phyloP scores from a whole-genome alignment of 164 flowering plant genomes.

The Vitis amurensis region DNA sequence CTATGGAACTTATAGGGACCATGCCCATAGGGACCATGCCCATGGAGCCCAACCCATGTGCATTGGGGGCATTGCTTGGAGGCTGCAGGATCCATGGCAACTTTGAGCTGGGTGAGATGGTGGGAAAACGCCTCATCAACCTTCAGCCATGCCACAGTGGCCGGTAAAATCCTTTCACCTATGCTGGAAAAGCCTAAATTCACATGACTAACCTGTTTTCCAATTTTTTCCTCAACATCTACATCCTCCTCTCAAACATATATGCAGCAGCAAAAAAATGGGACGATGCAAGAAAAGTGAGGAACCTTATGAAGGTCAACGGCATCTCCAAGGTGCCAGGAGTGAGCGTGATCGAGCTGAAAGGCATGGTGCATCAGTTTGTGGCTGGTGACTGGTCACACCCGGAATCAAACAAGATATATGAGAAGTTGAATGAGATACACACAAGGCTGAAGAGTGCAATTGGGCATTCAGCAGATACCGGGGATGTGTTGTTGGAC shows the following conservation, averaged over 20 bases:
- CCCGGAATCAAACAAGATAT: constrained; percentile 19
- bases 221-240: too few species aligned
- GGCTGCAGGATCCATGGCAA: constrained; percentile 32
- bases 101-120: constrained; percentile 10
- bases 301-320: constrained; percentile 20
- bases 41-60: constrained; percentile 26
- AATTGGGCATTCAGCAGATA: constrained; percentile 24
- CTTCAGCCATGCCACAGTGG: too few species aligned
- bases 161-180: too few species aligned
- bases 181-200: too few species aligned
- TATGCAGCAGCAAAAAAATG: constrained; percentile 31
- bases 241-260: constrained; percentile 6
- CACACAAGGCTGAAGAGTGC: constrained; percentile 18
- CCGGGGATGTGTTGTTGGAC: constrained; percentile 26
- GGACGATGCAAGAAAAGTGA: constrained; percentile 27
- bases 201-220: too few species aligned
- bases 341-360: constrained; percentile 31
- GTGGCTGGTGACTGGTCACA: constrained; percentile 37
- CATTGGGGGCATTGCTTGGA: constrained; percentile 31
- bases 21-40: constrained; percentile 37
- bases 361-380: constrained; percentile 26
- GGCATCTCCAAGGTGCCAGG: constrained; percentile 21
- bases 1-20: constrained; percentile 18
- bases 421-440: constrained; percentile 13
- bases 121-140: too few species aligned